Base-by-base conservation (phyloP, 768 basidiomycete species). In the Daedaleopsis sinensis region DNA sequence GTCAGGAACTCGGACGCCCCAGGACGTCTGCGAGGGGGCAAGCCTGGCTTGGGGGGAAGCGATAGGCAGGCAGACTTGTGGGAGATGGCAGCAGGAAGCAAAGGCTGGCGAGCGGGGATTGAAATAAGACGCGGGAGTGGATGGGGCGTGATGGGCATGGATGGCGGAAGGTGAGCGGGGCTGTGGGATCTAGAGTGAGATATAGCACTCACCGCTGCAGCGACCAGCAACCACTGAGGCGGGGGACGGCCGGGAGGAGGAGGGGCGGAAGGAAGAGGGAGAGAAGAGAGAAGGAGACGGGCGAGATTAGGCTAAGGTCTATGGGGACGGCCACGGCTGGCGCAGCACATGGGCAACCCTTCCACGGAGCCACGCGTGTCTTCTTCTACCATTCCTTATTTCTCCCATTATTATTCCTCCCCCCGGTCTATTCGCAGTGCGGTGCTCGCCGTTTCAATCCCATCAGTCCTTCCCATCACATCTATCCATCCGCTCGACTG, bases 31-130 rank as follows among this genome's bases (percentile, higher is more conserved):
- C 61, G 63, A 63, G 66, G 63, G 61, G 61, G 70, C 65, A 67
- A 68, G 69, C 67, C 63, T 60, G 68, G 71, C 68, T 67, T 62
- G 3, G 62, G 67, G 61, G 65, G 65, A 65, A 65, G 61, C 60
- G 71, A 69, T 67, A 70, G 70, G 65, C 61, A 65, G 65, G 65
- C 66, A 67, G 62, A 59, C 58, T 56, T 23, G 62, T 63, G 62
- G 62, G 62, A 63, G 67, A 66, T 71, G 65, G 67, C 65, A 68
- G 69, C 65, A 65, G 65, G 62, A 69, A 56, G 64, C 66, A 71
- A 67, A 67, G n/a, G 70, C 67, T 68, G 57, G 65, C 56, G 67
- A 58, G 65, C 65, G 68, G 65, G 64, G 66, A 39, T 62, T 65
- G 57, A 58, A 65, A 56, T 55, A 61, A 38, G 53, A 61, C 65